Evolutionary conservation across 176 grass and related monocot species (phyloP), one percentile per base, ranked within the genome.

Genomic region (Hordeum marinum): DNA sequence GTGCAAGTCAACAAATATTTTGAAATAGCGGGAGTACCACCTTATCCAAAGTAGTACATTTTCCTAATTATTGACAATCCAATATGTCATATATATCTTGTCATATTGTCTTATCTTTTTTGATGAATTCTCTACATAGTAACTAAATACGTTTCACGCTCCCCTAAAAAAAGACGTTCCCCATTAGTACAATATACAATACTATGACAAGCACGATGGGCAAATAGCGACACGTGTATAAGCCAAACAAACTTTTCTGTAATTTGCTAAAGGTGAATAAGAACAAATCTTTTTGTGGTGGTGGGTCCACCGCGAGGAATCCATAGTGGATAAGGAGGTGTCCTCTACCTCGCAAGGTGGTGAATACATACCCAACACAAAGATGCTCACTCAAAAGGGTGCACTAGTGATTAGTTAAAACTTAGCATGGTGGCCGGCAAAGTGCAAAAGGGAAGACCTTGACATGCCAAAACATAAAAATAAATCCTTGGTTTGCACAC

Each of bases 281-380:
- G 72, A 75, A 74, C n/a, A 58, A 57, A 43, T 55, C 39, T 9
- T 14, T 54, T 86, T 32, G 1, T 71, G 62, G 54, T 81, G 52
- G 36, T 69, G 27, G 59, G 48, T 42, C 90, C 79, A 80, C 37
- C 9, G 26, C 61, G 50, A 86, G 35, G 87, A 83, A 89, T 79
- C 89, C 75, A 37, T 79, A 86, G 68, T 91, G 87, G 89, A 91
- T 94, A 89, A 87, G 87, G 73, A 80, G 86, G 80, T 84, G 79
- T 42, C 68, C 80, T 76, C 24, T 48, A 7, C 71, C n/a, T 72
- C 3, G 12, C 40, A 62, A 86, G 68, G 25, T 18, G 82, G 59
- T 80, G 87, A 85, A 78, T 77, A 50, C 62, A 84, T 75, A 74
- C 71, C 23, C 42, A 75, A 75, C 14, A 54, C 7, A 69, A 63